phyloP scores from a whole-genome alignment of 768 basidiomycete species.

The Tricholoma sp. region DNA sequence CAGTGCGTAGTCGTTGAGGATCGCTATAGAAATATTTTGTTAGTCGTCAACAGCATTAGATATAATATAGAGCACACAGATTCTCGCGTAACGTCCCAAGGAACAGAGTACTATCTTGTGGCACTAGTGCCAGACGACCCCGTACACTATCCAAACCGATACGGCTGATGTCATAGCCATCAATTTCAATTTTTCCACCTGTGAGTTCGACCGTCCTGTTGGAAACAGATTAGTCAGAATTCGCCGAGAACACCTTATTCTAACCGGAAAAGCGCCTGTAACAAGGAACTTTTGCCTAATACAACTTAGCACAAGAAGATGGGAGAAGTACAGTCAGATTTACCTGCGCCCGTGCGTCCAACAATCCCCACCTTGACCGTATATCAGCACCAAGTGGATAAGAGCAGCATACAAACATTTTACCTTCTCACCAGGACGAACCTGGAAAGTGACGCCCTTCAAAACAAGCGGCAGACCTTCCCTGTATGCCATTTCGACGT shows the following conservation, averaged over 20 bases:
- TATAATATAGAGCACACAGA: conserved; percentile 22
- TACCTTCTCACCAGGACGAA: conserved; percentile 64
- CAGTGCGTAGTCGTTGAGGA: conserved; percentile 39
- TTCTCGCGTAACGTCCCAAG: conserved; percentile 44
- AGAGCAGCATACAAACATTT: conserved; percentile 4
- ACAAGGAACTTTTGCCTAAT: conserved; percentile 48
- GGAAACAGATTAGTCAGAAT: neutral
- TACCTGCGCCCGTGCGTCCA: conserved; percentile 42
- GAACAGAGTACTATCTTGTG: conserved; percentile 60
- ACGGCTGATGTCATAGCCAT: conserved; percentile 45
- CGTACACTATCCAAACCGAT: conserved; percentile 55
- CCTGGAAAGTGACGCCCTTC: conserved; percentile 50
- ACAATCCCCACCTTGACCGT: conserved; percentile 38
- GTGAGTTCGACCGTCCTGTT: conserved; percentile 55
- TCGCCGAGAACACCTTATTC: conserved; percentile 3
- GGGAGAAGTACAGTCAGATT: neutral
- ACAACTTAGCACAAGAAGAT: neutral
- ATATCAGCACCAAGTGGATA: neutral
- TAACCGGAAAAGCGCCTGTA: conserved; percentile 54
- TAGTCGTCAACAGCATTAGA: neutral
- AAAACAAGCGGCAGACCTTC: conserved; percentile 61
- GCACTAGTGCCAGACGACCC: conserved; percentile 56
- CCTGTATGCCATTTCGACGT: conserved; percentile 57
- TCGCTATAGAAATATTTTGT: conserved; percentile 4
- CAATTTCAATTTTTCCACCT: conserved; percentile 53